These are phyloP conservation scores for Curvularia verruculosa DNA, from an alignment of 2,329 filamentous ascomycete genomes.

Conservation along the genomic window DNA sequence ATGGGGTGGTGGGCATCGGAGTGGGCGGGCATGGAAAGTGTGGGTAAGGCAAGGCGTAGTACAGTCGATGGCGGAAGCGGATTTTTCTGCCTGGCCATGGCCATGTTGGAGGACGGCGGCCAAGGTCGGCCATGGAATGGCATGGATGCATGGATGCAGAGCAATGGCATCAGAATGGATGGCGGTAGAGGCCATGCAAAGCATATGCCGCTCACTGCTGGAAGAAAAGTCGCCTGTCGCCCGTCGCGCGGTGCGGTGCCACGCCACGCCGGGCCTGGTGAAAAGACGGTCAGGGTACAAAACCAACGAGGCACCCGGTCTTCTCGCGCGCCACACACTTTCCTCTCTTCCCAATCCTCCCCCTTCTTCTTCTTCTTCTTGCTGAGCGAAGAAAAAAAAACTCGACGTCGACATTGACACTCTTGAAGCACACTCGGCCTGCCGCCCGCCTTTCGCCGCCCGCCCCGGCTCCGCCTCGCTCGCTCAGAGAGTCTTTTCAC, in stretches of 20 bases:
- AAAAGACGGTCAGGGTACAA: constrained; percentile 22
- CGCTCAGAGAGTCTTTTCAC: constrained; percentile 9
- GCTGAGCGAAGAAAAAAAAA: neutral
- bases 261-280: constrained; percentile 18
- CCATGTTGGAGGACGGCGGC: constrained; percentile 13
- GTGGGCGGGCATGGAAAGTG: neutral
- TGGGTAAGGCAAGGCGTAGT: neutral
- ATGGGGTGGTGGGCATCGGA: neutral
- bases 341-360: neutral
- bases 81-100: neutral
- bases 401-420: neutral
- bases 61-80: neutral
- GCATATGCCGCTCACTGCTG: constrained; percentile 1
- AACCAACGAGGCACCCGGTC: neutral
- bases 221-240: neutral
- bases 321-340: neutral
- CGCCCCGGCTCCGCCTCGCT: constrained; percentile 13
- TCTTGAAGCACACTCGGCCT: constrained; percentile 4
- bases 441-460: neutral
- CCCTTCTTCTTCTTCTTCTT: too few species aligned
- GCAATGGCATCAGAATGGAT: neutral
- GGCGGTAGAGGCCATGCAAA: too few species aligned
- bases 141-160: constrained; percentile 5
- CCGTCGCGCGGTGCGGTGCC: constrained; percentile 19
- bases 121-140: constrained; percentile 25